These are phyloP conservation scores for Phialophora chinensis DNA, from an alignment of 2,329 filamentous ascomycete species.

Conservation along the genomic window DNA sequence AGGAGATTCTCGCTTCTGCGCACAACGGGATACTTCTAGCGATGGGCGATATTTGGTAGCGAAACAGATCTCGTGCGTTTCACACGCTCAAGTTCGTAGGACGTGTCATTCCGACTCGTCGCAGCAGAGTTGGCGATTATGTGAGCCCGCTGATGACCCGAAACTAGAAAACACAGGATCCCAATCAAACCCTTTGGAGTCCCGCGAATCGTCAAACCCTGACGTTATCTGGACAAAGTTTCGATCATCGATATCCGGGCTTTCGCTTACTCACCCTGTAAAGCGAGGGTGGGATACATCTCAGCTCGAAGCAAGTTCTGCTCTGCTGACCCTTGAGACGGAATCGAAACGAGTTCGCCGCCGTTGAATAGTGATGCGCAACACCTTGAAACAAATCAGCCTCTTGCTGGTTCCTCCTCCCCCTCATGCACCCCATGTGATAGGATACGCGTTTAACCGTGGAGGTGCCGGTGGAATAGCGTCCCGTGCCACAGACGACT, in stretches of 20 bases:
- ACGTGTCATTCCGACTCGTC: neutral
- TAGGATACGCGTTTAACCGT: neutral
- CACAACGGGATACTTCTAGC: neutral
- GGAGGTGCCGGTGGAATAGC: neutral
- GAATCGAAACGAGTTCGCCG: neutral
- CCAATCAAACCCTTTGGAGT: neutral
- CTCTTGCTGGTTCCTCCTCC: neutral
- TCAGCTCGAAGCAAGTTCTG: neutral
- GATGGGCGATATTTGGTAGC: neutral
- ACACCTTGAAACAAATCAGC: neutral
- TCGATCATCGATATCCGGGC: neutral
- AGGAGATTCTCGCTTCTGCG: neutral
- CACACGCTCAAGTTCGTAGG: neutral
- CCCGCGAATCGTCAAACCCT: neutral
- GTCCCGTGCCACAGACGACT: neutral
- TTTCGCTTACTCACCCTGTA: neutral
- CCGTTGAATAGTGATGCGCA: neutral
- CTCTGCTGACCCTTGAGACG: neutral
- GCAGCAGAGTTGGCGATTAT: conserved; percentile 5
- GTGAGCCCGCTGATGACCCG: conserved; percentile 10
- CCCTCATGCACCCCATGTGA: neutral
- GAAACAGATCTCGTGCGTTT: neutral
- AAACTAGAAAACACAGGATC: neutral
- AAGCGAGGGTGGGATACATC: neutral
- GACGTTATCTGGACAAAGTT: neutral